phyloP scores from a whole-genome alignment of 495 filamentous ascomycete genomes.

The Talaromyces ruber region DNA sequence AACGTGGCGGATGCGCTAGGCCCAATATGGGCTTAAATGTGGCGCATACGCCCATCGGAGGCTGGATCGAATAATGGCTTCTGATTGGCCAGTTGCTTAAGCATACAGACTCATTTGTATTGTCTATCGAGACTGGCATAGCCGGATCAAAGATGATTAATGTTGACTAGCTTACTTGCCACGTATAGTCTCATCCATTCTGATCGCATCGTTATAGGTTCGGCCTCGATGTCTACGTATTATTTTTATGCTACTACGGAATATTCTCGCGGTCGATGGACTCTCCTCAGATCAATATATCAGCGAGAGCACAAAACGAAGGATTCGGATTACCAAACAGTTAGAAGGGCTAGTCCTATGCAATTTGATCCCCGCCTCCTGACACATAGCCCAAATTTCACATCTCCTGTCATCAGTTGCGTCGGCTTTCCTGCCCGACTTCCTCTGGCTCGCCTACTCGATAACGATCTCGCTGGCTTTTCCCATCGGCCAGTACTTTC shows the following conservation, averaged over 20 bases:
- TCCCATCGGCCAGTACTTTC: not conserved
- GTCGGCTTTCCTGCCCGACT: not conserved
- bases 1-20: constrained; percentile 3
- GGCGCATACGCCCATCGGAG: not conserved
- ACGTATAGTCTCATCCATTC: not conserved
- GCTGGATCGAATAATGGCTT: not conserved
- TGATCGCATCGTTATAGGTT: not conserved
- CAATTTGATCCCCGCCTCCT: not conserved
- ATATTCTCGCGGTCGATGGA: too few relatives aligned
- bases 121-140: not conserved
- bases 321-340: not conserved
- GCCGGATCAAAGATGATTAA: not conserved
- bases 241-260: not conserved
- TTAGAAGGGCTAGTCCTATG: too few relatives aligned
- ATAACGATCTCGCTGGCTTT: not conserved
- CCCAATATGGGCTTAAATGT: not conserved
- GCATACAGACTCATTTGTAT: not conserved
- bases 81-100: not conserved
- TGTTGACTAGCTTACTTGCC: not conserved
- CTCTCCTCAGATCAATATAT: not conserved
- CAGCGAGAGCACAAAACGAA: not conserved
- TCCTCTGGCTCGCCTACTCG: not conserved
- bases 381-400: not conserved
- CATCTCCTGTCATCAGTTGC: not conserved
- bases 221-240: not conserved